Evolutionary conservation across 257 asterid species (phyloP).

Genomic region (Ajuga chamaepitys): DNA sequence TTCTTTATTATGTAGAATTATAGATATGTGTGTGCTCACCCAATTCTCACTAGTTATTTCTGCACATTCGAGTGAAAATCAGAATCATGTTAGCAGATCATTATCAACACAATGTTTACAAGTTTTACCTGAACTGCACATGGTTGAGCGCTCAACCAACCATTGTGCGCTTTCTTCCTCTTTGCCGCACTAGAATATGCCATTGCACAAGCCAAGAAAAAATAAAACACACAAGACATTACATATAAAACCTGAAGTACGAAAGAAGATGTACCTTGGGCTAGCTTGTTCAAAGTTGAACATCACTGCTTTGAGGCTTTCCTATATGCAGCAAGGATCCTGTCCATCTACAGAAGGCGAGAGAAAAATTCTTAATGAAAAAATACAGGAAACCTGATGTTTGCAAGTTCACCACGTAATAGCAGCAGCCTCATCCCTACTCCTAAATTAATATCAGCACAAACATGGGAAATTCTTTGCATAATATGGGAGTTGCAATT

Average conservation of each 20-base stretch:
- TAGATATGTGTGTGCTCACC: background rate
- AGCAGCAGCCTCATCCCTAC: background rate
- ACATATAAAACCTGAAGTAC: background rate
- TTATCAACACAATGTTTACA: background rate
- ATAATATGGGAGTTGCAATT: background rate
- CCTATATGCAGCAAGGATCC: too few species aligned
- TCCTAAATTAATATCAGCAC: background rate
- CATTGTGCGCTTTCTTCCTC: constrained; percentile 96
- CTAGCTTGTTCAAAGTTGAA: constrained; percentile 83
- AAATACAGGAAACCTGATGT: background rate
- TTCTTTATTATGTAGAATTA: background rate
- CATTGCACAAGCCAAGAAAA: background rate
- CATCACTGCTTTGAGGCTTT: constrained; percentile 95
- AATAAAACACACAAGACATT: background rate
- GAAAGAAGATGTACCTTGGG: constrained; percentile 56
- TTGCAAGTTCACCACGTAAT: background rate
- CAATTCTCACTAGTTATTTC: background rate
- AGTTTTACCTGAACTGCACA: constrained; percentile 17
- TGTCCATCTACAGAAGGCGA: constrained; percentile 36
- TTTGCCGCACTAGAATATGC: constrained; percentile 54
- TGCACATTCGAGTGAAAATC: background rate
- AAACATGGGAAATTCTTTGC: background rate
- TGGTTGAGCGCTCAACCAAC: constrained; percentile 42
- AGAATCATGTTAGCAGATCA: background rate
- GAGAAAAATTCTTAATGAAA: background rate